These are phyloP conservation scores for Chalciporus pseudorubinellus DNA, from an alignment of 768 basidiomycete genomes.

Conservation along the genomic window DNA sequence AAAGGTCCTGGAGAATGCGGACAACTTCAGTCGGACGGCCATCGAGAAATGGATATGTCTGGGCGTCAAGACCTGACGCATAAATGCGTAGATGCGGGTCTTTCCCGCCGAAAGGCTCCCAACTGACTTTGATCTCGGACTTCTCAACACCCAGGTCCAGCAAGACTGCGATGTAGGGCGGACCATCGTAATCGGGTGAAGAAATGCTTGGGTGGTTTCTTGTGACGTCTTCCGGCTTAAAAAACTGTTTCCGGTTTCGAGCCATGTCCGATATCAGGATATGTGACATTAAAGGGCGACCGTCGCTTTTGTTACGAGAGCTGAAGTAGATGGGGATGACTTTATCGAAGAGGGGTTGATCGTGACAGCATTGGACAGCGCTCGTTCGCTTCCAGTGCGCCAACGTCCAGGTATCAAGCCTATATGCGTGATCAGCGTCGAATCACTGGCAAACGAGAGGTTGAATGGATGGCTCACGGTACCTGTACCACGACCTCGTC, in stretches of 20 bases:
- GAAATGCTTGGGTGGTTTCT: neutral
- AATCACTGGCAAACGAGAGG: neutral
- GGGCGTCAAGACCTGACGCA: too few species aligned
- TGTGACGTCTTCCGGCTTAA: too few species aligned
- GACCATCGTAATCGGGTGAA: neutral
- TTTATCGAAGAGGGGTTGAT: slow-evolving; percentile 4
- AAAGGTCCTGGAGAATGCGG: too few species aligned
- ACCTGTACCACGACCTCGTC: neutral
- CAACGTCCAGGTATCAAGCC: neutral
- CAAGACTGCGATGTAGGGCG: neutral
- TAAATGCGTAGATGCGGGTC: too few species aligned
- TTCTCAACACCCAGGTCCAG: neutral
- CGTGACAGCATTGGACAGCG: slow-evolving; percentile 3
- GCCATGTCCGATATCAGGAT: slow-evolving; percentile 7
- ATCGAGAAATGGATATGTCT: too few species aligned
- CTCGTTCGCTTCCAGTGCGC: slow-evolving; percentile 3
- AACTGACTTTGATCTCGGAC: too few species aligned
- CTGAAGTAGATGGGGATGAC: slow-evolving; percentile 9
- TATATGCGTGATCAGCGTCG: neutral
- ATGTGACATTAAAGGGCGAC: neutral
- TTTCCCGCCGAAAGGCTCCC: too few species aligned
- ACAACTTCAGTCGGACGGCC: too few species aligned
- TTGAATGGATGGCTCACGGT: neutral
- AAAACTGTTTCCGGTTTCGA: neutral
- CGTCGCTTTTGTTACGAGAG: neutral